Base-by-base conservation (phyloP, 345 rosid species). In the Sonneratia caseolaris region DNA sequence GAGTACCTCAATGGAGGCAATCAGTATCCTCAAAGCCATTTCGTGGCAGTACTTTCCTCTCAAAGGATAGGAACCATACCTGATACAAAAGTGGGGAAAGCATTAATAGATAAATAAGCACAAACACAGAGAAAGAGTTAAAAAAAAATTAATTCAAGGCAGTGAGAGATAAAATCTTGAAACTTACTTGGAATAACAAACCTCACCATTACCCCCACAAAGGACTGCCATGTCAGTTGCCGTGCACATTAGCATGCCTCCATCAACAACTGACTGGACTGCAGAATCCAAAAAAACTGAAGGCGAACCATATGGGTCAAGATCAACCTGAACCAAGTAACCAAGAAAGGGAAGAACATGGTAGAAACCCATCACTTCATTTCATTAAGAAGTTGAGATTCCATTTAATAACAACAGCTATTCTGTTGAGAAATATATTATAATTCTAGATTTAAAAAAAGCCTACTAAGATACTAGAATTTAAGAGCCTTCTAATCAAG, bases 191-290 rank as follows among this genome's bases (percentile, higher is more conserved):
- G 99, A 90, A 85, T 90, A 96, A 91, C 98, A 96, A 81, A 89
- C 99, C 85, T 96, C 99, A 13, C 96, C 97, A 70, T 92, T 96
- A 70, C 93, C 93, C 74, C 98, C 99, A 81, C 99, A 96, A 15
- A 96, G 89, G 73, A 96, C 99, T 32, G 99, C 99, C 98, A 96
- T 86, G 79, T 96, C 99, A 66, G 99, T 96, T 71, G 98, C 99
- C 62, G 99, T 96, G 78, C 99, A 96, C 97, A 96, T 88, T 72
- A 96, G 82, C 82, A 96, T 65, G 77, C 98, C 99, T 70, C 98
- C 99, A 85, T 96, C 98, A 64, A 75, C 89, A 81, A 91, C 98
- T 64, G 93, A 90, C 69, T 96, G 99, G 74, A 96, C 88, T 49
- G 99, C 98, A 59, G 97, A 91, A 79, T 96, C 99, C 82, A 96